These are phyloP conservation scores for Penicillium janthinellum DNA, from an alignment of 2,329 filamentous ascomycete genomes.

Conservation along the genomic window DNA sequence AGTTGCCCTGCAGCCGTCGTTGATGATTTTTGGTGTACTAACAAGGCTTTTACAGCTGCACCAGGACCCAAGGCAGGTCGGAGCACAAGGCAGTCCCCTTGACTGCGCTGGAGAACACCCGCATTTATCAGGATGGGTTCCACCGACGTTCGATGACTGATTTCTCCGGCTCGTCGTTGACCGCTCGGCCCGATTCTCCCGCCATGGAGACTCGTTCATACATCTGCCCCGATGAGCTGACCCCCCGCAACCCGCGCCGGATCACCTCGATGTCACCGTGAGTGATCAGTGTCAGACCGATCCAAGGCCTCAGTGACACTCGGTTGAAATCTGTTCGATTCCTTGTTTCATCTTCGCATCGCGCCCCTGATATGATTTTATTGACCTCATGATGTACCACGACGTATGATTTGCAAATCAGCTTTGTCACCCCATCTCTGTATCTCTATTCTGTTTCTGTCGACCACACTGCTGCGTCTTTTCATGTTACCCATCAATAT, in stretches of 20 bases:
- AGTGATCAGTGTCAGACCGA: background rate
- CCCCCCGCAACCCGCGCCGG: too few species aligned
- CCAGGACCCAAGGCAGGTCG: slow-evolving; percentile 1
- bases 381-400: slow-evolving; percentile 21
- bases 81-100: slow-evolving; percentile 12
- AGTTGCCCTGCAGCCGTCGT: slow-evolving; percentile 23
- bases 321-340: background rate
- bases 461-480: slow-evolving; percentile 5
- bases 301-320: background rate
- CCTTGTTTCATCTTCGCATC: slow-evolving; percentile 3
- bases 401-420: slow-evolving; percentile 19
- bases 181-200: slow-evolving; percentile 35
- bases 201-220: slow-evolving; percentile 35
- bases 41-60: slow-evolving; percentile 38
- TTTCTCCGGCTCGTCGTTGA: slow-evolving; percentile 41
- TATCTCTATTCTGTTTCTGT: slow-evolving; percentile 10
- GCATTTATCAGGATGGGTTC: slow-evolving; percentile 32
- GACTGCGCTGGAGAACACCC: slow-evolving; percentile 44
- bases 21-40: slow-evolving; percentile 21
- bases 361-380: slow-evolving; percentile 15
- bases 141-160: slow-evolving; percentile 34
- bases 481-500: slow-evolving; percentile 7
- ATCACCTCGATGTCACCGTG: slow-evolving; percentile 7
- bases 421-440: slow-evolving; percentile 9
- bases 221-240: slow-evolving; percentile 20